These are phyloP conservation scores for Alternaria viburni DNA, from an alignment of 2,329 filamentous ascomycete species.

Conservation along the genomic window DNA sequence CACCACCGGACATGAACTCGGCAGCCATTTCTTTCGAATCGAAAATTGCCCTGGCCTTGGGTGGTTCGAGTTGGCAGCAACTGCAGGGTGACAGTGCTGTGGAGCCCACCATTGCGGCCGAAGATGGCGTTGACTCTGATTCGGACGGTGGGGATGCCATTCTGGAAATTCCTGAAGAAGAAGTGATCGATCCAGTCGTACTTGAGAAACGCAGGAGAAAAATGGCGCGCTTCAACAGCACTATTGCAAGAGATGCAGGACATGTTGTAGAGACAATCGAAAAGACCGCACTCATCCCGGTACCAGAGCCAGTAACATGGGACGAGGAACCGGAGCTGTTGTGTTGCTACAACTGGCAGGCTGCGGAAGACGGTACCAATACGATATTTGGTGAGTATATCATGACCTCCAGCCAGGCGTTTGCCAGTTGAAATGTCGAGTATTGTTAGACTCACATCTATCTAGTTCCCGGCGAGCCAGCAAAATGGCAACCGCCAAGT, in stretches of 20 bases:
- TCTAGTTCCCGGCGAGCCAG: constrained; percentile 33
- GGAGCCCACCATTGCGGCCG: background rate
- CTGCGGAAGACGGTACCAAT: constrained; percentile 26
- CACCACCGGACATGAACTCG: background rate
- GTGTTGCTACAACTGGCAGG: constrained; percentile 40
- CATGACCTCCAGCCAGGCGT: background rate
- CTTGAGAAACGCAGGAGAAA: constrained; percentile 23
- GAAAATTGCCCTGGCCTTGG: constrained; percentile 18
- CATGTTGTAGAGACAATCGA: constrained; percentile 22
- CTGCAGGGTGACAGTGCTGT: constrained; percentile 5
- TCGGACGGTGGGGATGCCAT: background rate
- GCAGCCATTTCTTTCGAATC: constrained; percentile 17
- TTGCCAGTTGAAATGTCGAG: background rate
- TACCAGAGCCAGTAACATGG: constrained; percentile 25
- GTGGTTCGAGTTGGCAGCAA: constrained; percentile 19
- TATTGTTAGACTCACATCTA: background rate
- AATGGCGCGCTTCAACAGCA: constrained; percentile 16
- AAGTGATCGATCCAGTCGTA: constrained; percentile 2
- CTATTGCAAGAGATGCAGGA: constrained; percentile 23
- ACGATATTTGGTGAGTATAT: constrained; percentile 29
- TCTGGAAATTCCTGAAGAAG: background rate
- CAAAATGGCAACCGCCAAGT: constrained; percentile 26
- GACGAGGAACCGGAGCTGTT: constrained; percentile 33
- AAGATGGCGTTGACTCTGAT: background rate
- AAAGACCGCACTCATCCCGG: constrained; percentile 14